Conservation (phyloP, 2,329 filamentous ascomycete species). For the Aureobasidium mangrovei region DNA sequence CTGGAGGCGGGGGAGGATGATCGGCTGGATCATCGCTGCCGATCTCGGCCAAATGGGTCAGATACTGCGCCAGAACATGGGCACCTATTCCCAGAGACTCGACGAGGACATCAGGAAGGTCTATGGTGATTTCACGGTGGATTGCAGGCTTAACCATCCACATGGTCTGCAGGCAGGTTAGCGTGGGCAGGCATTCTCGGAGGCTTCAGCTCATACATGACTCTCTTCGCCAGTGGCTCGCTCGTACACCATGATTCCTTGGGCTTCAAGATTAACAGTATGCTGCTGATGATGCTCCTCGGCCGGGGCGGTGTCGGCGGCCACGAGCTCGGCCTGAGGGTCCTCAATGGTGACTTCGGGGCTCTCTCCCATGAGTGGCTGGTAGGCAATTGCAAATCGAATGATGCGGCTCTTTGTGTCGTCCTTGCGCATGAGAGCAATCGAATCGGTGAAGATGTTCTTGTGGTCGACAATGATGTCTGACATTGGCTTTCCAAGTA, state of each 20-base stretch:
- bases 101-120: conserved; percentile 79
- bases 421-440: conserved; percentile 84
- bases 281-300: conserved; percentile 26
- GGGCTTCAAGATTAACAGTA: conserved; percentile 79
- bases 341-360: conserved; percentile 1
- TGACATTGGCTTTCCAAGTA: conserved; percentile 68
- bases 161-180: conserved; percentile 65
- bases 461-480: conserved; percentile 76
- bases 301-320: conserved; percentile 21
- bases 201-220: conserved; percentile 53
- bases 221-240: conserved; percentile 75
- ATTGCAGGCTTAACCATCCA: conserved; percentile 98
- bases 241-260: conserved; percentile 98
- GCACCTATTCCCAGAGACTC: conserved; percentile 91
- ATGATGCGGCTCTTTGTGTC: conserved; percentile 88
- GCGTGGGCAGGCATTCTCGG: conserved; percentile 21
- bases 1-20: conserved; percentile 71
- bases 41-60: conserved; percentile 79
- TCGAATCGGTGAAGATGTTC: conserved; percentile 68
- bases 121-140: conserved; percentile 87
- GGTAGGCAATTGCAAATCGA: conserved; percentile 62
- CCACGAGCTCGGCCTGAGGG: neutral
- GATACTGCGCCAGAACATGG: conserved; percentile 86
- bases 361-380: neutral
- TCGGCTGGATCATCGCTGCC: conserved; percentile 65